A percentile compares a stretch with the other conserved stretches of the same genome.
phyloP scores from a whole-genome alignment of 2,329 filamentous ascomycete genomes.

The Colletotrichum tamarilloi region DNA sequence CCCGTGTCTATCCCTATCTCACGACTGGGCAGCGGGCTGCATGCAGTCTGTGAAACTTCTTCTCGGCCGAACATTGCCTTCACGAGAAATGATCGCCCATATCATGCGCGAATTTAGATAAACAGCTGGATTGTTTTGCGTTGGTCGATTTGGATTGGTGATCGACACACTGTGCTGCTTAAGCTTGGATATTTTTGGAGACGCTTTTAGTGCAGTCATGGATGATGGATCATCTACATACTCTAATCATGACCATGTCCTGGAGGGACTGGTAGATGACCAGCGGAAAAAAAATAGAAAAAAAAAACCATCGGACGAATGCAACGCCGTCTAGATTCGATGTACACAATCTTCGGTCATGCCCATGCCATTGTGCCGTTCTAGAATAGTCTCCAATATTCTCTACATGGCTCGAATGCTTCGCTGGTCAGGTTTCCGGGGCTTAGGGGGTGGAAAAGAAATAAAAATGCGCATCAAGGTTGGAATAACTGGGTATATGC shows the following conservation, averaged over 20 bases:
- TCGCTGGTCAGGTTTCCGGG: neutral
- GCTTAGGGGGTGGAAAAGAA: neutral
- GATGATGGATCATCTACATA: no score
- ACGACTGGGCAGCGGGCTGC: no score
- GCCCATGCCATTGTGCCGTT: neutral
- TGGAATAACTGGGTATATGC: neutral
- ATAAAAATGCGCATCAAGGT: slow-evolving; percentile 5
- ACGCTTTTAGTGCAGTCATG: neutral
- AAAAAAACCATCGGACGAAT: neutral
- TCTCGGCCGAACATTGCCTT: neutral
- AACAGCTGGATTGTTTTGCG: neutral
- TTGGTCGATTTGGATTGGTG: neutral
- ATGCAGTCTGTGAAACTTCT: neutral
- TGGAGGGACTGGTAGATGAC: neutral
- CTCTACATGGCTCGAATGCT: neutral
- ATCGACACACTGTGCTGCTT: neutral
- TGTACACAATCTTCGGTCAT: neutral
- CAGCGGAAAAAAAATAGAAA: neutral
- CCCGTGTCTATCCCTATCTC: neutral
- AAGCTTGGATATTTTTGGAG: neutral
- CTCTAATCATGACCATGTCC: no score
- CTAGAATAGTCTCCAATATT: neutral
- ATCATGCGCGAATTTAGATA: neutral
- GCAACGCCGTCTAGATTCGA: neutral
- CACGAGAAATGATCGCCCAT: neutral